Conservation (phyloP, 2,329 filamentous ascomycete species). For the Fusarium sulawesiense region DNA sequence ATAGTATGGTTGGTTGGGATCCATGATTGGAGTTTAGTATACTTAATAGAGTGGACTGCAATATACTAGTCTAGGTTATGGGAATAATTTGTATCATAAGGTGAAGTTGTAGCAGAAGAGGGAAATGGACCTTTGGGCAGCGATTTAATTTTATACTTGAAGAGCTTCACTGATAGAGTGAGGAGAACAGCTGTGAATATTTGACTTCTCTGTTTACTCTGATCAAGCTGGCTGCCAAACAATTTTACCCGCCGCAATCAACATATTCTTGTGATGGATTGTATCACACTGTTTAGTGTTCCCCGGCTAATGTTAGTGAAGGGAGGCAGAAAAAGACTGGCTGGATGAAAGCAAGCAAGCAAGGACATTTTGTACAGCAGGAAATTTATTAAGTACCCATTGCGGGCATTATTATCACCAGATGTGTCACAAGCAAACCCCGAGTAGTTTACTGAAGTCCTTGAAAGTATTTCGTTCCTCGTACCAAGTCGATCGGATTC, state of each 20-base stretch:
- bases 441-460: not conserved
- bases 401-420: no score
- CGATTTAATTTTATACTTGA: not conserved
- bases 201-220: not conserved
- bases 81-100: not conserved
- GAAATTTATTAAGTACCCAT: no score
- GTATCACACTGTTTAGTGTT: no score
- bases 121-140: accelerated
- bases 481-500: not conserved
- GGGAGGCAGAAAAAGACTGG: not conserved
- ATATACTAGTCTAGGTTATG: not conserved
- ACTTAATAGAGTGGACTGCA: not conserved
- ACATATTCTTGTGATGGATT: not conserved
- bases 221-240: not conserved
- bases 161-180: not conserved
- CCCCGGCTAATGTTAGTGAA: accelerated
- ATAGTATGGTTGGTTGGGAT: not conserved
- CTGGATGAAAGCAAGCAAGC: not conserved
- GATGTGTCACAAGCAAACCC: no score
- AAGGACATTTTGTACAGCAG: not conserved
- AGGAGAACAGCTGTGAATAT: not conserved
- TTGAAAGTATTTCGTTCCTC: not conserved
- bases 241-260: not conserved
- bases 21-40: not conserved
- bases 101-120: not conserved